Base-by-base conservation (phyloP, 2,329 filamentous ascomycete species). In the Leptographium galeiforme region DNA sequence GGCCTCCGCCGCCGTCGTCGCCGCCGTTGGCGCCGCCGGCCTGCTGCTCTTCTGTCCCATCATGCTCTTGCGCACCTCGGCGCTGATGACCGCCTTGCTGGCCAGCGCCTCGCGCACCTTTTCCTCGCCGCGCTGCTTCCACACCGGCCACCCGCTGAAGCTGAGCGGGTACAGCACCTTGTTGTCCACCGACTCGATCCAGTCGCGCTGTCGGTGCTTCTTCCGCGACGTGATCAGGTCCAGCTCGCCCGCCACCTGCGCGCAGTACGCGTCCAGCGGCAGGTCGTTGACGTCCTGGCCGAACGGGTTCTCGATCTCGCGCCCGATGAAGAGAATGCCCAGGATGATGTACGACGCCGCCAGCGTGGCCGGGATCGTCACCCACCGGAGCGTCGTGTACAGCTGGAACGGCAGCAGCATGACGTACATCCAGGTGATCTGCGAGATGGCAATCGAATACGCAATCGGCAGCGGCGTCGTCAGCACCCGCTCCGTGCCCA, bases 381-480 rank as follows among this genome's bases (percentile, higher is more conserved):
- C 72, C 82, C 82, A 89, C n/a, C 64, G 59, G 2, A 89, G 74
- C 7, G 66, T 63, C 1, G 64, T 61, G 62, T 75, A 78, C 4
- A 89, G 76, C 66, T 89, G 85, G 73, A 88, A 88, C 1, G 85
- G 85, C 12, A 89, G 72, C 48, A 84, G 71, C 57, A 85, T 70
- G 50, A 87, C 79, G 67, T 89, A 89, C 45, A 86, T 75, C 81
- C 83, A 87, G 12, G 85, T 84, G 61, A 89, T 88, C 64, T 89
- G 85, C 8, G 81, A 77, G 62, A 88, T 87, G 58, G 84, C 78
- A 61, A 89, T 89, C 58, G 77, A 79, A 70, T 89, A 89, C 40
- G 84, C 85, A 53, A 85, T 74, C 0, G 85, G 85, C 1, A 89
- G 72, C 5, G 60, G 85, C 1, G 85, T 88, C 61, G 80, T 82